Conservation (phyloP, 441 rosid species). For the Gossypium gossypioides region DNA sequence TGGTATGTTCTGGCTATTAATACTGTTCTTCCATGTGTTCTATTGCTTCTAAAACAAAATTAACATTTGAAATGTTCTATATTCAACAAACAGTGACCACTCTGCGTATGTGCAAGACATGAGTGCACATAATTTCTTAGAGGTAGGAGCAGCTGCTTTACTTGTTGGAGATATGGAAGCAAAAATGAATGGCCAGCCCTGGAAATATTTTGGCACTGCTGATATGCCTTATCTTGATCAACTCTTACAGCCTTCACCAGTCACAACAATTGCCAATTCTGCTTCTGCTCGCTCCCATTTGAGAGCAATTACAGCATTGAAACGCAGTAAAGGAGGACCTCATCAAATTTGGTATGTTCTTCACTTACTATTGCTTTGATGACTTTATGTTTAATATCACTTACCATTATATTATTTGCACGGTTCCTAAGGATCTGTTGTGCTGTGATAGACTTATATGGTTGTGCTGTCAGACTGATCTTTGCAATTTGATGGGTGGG, state of each 20-base stretch:
- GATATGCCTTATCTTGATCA: constrained; percentile 96
- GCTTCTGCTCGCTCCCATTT: constrained; percentile 72
- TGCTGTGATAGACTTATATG: not conserved
- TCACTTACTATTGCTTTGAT: constrained; percentile 18
- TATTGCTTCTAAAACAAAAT: constrained; percentile 3
- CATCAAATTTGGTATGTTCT: constrained; percentile 64
- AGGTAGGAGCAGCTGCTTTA: constrained; percentile 96
- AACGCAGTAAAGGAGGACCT: constrained; percentile 74
- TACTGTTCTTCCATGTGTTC: constrained; percentile 1
- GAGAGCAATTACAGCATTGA: constrained; percentile 79
- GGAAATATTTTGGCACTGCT: constrained; percentile 83
- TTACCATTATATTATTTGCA: constrained; percentile 4
- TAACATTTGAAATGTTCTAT: constrained; percentile 13
- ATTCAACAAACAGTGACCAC: constrained; percentile 51
- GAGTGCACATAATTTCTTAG: constrained; percentile 63
- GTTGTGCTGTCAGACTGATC: not conserved
- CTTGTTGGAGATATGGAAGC: constrained; percentile 94
- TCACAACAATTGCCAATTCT: constrained; percentile 62
- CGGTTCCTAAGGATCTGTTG: not conserved
- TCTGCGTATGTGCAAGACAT: constrained; percentile 53
- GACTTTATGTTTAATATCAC: constrained; percentile 6
- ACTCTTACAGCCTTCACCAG: constrained; percentile 82
- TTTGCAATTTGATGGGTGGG: constrained; percentile 3
- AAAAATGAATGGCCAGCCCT: constrained; percentile 81
- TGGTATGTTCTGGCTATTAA: not conserved